Percentiles rank a stretch among this genome's conserved stretches.
Evolutionary conservation across 2,329 filamentous ascomycete genomes (phyloP).

Genomic region (Emergomyces pasteurianus): DNA sequence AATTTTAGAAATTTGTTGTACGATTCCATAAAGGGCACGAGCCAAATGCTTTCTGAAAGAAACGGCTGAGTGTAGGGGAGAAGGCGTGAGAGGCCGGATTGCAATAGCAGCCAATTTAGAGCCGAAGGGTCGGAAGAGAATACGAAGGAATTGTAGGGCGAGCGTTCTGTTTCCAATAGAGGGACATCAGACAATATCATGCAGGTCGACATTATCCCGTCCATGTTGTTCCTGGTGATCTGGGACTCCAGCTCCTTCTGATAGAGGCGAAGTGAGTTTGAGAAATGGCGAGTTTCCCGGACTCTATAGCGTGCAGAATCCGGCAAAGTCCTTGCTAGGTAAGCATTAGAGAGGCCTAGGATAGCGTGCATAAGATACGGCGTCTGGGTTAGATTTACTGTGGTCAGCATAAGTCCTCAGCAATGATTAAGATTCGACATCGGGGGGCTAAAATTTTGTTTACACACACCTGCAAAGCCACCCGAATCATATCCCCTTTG

Average conservation of each 20-base stretch:
- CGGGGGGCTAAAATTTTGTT: neutral
- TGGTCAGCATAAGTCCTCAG: neutral
- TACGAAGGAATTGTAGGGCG: constrained; percentile 23
- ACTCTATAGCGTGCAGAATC: constrained; percentile 17
- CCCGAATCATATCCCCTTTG: constrained; percentile 16
- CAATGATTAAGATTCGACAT: neutral
- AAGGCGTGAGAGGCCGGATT: constrained; percentile 23
- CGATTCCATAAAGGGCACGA: constrained; percentile 18
- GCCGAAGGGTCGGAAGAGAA: constrained; percentile 21
- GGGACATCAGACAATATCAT: constrained; percentile 26
- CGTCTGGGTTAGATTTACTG: constrained; percentile 12
- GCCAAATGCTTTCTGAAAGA: constrained; percentile 26
- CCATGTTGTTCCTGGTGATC: constrained; percentile 24
- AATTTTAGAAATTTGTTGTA: constrained; percentile 14
- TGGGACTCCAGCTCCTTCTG: constrained; percentile 18
- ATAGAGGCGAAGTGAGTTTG: constrained; percentile 24
- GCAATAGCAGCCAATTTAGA: constrained; percentile 27
- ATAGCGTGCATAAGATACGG: constrained; percentile 29
- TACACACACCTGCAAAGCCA: constrained; percentile 20
- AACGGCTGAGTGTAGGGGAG: constrained; percentile 16
- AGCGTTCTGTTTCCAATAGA: constrained; percentile 20
- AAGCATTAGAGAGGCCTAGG: constrained; percentile 21
- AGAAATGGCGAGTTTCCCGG: constrained; percentile 26
- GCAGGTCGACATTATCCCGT: constrained; percentile 26
- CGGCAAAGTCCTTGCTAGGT: constrained; percentile 19